These are phyloP conservation scores for Xerocomus minutiporus DNA, from an alignment of 1,284 basidiomycete genomes.

Conservation along the genomic window DNA sequence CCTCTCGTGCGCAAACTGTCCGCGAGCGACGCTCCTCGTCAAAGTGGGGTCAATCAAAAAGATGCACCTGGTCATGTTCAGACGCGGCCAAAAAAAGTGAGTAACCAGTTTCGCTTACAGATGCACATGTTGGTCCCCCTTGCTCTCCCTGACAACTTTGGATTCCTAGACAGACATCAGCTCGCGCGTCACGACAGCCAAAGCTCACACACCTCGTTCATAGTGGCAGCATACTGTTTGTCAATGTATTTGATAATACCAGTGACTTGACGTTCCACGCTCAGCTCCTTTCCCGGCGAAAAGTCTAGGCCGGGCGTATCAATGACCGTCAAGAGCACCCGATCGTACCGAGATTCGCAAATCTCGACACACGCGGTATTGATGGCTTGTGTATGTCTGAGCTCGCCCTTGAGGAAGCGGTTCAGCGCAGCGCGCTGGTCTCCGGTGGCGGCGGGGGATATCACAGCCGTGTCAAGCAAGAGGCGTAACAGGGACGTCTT, in stretches of 20 bases:
- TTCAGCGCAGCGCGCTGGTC: conserved; percentile 64
- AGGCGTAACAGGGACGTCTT: conserved; percentile 71
- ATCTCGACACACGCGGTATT: conserved; percentile 69
- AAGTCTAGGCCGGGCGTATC: conserved; percentile 82
- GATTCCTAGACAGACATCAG: conserved; percentile 53
- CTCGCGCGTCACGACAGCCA: conserved; percentile 1
- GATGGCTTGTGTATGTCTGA: conserved; percentile 58
- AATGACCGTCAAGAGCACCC: conserved; percentile 68
- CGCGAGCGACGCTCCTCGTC: conserved; percentile 46
- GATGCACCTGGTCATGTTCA: conserved; percentile 53
- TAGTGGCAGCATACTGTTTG: conserved; percentile 72
- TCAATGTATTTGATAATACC: conserved; percentile 70
- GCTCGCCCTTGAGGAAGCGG: conserved; percentile 52
- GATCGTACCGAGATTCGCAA: conserved; percentile 72
- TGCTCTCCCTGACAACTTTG: conserved; percentile 77
- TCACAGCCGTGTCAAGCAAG: conserved; percentile 70
- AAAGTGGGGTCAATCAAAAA: conserved; percentile 78
- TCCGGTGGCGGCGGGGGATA: conserved; percentile 62
- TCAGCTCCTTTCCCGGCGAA: conserved; percentile 62
- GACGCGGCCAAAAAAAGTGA: conserved; percentile 5
- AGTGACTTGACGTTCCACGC: conserved; percentile 70
- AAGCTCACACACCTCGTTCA: conserved; percentile 62
- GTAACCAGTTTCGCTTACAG: conserved; percentile 46
- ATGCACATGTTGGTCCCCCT: conserved; percentile 81
- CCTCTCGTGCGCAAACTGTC: conserved; percentile 35